These are phyloP conservation scores for Eucalyptus guilfoylei DNA, from an alignment of 345 rosid genomes.

Conservation along the genomic window DNA sequence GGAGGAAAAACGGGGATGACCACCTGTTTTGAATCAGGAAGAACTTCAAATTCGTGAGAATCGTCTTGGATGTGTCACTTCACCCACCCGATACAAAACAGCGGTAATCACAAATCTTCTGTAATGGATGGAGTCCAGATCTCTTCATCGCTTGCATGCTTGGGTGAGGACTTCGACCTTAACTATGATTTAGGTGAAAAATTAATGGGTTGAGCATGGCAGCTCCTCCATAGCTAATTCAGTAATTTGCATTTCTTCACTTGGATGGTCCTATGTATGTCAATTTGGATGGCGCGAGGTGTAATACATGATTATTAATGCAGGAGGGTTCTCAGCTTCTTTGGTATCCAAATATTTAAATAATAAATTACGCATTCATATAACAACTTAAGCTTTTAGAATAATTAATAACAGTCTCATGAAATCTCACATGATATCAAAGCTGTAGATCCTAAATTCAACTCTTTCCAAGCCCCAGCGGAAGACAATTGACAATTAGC, in stretches of 20 bases:
- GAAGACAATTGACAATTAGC: neutral
- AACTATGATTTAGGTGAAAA: slow-evolving; percentile 2
- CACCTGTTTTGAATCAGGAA: neutral
- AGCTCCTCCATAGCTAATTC: slow-evolving; percentile 19
- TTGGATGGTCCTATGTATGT: neutral
- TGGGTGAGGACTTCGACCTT: neutral
- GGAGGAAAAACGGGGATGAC: slow-evolving; percentile 11
- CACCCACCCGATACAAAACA: slow-evolving; percentile 1
- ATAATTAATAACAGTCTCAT: too few relatives aligned
- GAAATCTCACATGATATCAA: too few relatives aligned
- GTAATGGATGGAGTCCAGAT: neutral
- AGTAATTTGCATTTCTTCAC: neutral
- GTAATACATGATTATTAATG: too few relatives aligned
- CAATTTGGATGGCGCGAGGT: neutral
- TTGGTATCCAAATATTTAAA: too few relatives aligned
- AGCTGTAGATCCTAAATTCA: too few relatives aligned
- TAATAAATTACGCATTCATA: too few relatives aligned
- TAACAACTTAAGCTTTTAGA: too few relatives aligned
- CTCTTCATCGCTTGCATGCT: neutral
- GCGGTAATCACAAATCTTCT: slow-evolving; percentile 1
- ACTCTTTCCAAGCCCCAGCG: neutral
- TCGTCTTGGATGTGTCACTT: slow-evolving; percentile 5
- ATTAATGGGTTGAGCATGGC: neutral
- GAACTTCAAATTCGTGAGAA: slow-evolving; percentile 4
- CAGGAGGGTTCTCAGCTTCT: too few relatives aligned